Evolutionary conservation across 1,284 basidiomycete species (phyloP), one percentile per base, ranked within the genome.

Genomic region (Ustilago tritici): DNA sequence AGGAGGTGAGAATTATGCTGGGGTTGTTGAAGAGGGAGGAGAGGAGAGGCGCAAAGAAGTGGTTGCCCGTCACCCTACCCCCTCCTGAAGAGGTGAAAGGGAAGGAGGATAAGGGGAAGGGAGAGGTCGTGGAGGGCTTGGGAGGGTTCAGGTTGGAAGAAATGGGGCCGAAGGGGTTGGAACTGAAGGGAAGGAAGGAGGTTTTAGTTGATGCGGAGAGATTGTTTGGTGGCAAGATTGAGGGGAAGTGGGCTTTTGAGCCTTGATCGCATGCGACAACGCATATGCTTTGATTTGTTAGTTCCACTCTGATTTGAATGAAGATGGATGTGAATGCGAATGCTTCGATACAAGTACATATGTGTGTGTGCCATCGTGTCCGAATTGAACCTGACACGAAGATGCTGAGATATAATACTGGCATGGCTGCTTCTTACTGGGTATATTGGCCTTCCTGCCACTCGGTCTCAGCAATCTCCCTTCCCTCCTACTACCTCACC

Each of bases 121-220:
- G 14, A 7, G 56, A 55, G 14, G 55, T 56, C 8, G 32, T 72
- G 10, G 36, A 68, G 19, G 76, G 63, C 0, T 23, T 71, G 2
- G 78, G 69, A 0, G 76, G 78, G 11, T 78, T 71, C 61, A 61
- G 76, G 6, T 50, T 80, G 56, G 76, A 78, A 61, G 78, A 80
- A 47, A 35, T 71, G 69, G 78, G 78, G 5, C 76, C 78, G 2
- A 76, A 73, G 52, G 78, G 76, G 0, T 49, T 80, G 28, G 76
- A 78, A 56, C 17, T 62, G 15, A 71, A 71, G 35, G 78, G 78
- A 8, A 56, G 71, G 14, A 67, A 69, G n/a, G 67, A 75, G 62
- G 71, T 80, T 6, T 59, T 75, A 2, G 58, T 43, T 14, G 62
- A 71, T 19, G 78, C 76, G 0, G 70, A 70, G 50, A 61, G 55